A percentile compares a stretch with the other conserved stretches of the same genome.
Conservation (phyloP, 371 early-diverging fungal genomes). For the Chytridium lagenaria region DNA sequence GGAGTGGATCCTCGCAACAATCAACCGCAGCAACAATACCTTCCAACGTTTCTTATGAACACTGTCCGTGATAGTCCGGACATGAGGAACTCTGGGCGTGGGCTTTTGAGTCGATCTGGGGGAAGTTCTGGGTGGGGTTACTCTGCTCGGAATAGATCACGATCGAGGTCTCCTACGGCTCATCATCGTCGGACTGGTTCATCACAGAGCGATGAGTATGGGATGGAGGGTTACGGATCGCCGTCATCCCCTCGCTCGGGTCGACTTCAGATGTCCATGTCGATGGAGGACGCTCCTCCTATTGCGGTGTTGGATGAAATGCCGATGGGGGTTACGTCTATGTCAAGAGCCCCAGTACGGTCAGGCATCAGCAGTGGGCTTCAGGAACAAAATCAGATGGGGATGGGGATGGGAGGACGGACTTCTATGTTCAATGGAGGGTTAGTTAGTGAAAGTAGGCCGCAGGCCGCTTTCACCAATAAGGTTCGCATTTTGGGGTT, state of each 20-base stretch:
- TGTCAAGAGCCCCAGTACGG: background rate
- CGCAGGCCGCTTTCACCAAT: too few relatives aligned
- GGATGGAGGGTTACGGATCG: conserved; percentile 8
- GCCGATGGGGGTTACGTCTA: background rate
- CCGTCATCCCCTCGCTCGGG: background rate
- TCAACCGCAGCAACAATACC: conserved; percentile 6
- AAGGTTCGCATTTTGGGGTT: conserved; percentile 6
- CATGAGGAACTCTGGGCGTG: background rate
- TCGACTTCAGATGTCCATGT: background rate
- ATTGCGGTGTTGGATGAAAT: background rate
- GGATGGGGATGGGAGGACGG: too few relatives aligned
- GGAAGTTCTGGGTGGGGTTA: background rate
- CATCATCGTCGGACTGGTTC: conserved; percentile 4
- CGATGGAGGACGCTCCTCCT: conserved; percentile 9
- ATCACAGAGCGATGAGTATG: background rate
- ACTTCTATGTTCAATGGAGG: too few relatives aligned
- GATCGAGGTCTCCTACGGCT: conserved; percentile 1
- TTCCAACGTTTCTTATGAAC: conserved; percentile 2
- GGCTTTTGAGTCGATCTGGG: background rate
- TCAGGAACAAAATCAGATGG: too few relatives aligned
- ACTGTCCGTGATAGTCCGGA: conserved; percentile 10
- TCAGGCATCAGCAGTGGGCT: too few relatives aligned
- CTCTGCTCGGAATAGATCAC: background rate
- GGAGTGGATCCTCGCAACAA: background rate
- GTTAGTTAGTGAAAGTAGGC: too few relatives aligned